Evolutionary conservation across 495 filamentous ascomycete genomes (phyloP).

Genomic region (Corynascus novoguineensis): DNA sequence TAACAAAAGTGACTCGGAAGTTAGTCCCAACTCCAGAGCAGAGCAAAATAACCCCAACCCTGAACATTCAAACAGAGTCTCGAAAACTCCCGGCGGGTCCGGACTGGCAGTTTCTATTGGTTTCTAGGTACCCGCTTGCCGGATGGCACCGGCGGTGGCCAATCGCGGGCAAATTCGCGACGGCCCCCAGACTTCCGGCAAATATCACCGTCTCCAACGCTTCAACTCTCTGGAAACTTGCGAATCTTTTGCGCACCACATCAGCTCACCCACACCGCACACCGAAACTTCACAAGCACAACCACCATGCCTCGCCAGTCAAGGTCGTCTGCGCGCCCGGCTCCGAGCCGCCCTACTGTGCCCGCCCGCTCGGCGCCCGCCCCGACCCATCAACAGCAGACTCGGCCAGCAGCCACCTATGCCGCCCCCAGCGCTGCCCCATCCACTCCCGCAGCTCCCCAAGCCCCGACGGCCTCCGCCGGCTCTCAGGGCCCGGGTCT

Average conservation of each 20-base stretch:
- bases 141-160: conserved; percentile 20
- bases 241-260: background rate
- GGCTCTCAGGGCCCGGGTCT: conserved; percentile 62
- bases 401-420: conserved; percentile 59
- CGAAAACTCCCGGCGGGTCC: background rate
- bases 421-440: conserved; percentile 45
- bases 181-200: conserved; percentile 5
- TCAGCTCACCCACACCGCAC: background rate
- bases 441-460: conserved; percentile 39
- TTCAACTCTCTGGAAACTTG: background rate
- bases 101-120: conserved; percentile 22
- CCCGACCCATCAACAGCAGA: conserved; percentile 54
- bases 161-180: conserved; percentile 23
- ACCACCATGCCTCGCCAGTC: conserved; percentile 72
- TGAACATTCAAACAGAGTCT: background rate
- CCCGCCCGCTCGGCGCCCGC: conserved; percentile 56
- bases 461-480: conserved; percentile 12
- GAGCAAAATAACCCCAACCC: conserved; percentile 17
- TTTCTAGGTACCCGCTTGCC: conserved; percentile 18
- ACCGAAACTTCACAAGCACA: conserved; percentile 17
- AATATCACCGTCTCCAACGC: conserved; percentile 8
- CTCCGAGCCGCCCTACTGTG: conserved; percentile 60
- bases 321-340: conserved; percentile 57
- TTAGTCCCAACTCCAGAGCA: too few species aligned
- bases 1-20: too few species aligned